These are phyloP conservation scores for Trypanosoma mega DNA, from an alignment of 208 protist species.

Conservation along the genomic window DNA sequence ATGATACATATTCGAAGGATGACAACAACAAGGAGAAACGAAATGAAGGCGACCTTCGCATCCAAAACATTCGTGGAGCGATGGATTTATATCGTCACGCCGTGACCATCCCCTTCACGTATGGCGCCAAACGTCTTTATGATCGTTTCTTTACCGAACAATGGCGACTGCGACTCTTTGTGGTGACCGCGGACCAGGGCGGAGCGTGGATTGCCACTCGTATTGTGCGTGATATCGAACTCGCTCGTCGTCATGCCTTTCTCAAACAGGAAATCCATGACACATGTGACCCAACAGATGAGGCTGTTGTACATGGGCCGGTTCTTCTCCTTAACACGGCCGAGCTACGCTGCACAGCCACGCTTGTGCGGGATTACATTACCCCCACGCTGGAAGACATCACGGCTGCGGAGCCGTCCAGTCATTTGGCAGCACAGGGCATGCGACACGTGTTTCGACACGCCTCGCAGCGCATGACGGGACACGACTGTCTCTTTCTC, in stretches of 20 bases:
- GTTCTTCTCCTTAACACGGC: conserved; percentile 44
- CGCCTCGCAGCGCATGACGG: conserved; percentile 35
- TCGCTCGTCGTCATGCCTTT: conserved; percentile 25
- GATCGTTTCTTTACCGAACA: conserved; percentile 21
- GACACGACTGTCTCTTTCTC: conserved; percentile 39
- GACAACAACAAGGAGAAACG: too few species aligned
- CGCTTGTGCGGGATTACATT: conserved; percentile 30
- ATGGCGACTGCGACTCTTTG: conserved; percentile 43
- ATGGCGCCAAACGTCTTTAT: conserved; percentile 31
- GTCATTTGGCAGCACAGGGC: too few species aligned
- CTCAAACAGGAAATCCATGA: too few species aligned
- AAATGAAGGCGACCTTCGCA: not conserved
- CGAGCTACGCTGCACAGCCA: conserved; percentile 41
- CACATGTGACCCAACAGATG: too few species aligned
- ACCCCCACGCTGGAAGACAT: conserved; percentile 32
- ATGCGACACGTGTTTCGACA: conserved; percentile 27
- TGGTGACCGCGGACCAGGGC: conserved; percentile 25
- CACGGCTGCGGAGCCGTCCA: conserved; percentile 13
- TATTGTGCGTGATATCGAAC: conserved; percentile 36
- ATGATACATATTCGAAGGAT: too few species aligned
- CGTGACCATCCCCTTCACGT: conserved; percentile 30
- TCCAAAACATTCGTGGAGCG: conserved; percentile 9
- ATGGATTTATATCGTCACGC: conserved; percentile 26
- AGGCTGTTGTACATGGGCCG: conserved; percentile 18
- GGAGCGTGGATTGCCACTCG: conserved; percentile 33